phyloP scores from a whole-genome alignment of 116 monocot species.

The Zostera marina region DNA sequence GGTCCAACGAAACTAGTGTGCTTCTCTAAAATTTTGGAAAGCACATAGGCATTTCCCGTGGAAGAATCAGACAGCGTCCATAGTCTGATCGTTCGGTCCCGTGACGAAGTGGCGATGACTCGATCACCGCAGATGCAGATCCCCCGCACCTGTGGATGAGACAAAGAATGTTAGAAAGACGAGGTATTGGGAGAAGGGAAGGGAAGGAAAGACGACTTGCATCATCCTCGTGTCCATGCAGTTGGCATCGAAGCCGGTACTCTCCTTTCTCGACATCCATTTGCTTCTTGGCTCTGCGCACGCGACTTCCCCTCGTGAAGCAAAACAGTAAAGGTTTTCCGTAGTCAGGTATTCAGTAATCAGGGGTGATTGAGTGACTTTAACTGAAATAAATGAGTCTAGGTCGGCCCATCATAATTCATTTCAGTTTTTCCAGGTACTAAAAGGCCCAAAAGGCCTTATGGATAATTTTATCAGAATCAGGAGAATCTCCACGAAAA shows the following conservation, averaged over 20 bases:
- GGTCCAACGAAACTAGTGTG: constrained; percentile 91
- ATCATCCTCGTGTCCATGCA: constrained; percentile 64
- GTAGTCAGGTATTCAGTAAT: no score
- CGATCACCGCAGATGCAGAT: constrained; percentile 61
- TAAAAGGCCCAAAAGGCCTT: no score
- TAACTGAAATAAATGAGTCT: no score
- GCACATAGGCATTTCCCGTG: constrained; percentile 22
- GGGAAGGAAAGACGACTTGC: constrained; percentile 8
- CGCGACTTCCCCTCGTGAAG: neutral
- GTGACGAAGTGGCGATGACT: constrained; percentile 75
- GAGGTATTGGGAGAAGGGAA: neutral
- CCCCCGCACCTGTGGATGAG: constrained; percentile 41
- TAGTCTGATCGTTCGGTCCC: constrained; percentile 66
- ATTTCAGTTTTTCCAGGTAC: no score
- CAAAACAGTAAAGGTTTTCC: no score
- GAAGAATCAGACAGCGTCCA: constrained; percentile 47
- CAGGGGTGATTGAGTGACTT: no score
- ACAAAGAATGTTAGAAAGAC: neutral
- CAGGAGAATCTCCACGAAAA: no score
- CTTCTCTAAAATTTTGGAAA: constrained; percentile 49
- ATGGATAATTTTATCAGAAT: no score
- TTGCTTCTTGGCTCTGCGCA: neutral
- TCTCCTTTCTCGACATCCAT: constrained; percentile 3
- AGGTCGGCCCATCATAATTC: no score
- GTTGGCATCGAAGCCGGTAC: constrained; percentile 44